Evolutionary conservation across 306 rosid genomes (phyloP).

Genomic region (Lathyrus sativus): DNA sequence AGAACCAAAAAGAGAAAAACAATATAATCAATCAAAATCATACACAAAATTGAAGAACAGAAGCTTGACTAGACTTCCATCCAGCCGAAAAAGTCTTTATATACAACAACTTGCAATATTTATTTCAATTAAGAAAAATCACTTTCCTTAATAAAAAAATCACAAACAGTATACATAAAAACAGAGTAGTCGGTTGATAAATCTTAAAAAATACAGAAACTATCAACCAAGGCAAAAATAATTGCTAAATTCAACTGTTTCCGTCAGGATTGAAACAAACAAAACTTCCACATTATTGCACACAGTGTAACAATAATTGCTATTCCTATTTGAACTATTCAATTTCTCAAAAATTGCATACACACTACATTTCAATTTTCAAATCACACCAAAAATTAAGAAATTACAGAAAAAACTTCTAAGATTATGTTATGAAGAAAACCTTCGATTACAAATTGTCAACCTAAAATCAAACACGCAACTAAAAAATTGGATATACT

Average conservation of each 20-base stretch:
- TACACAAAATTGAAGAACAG: constrained; percentile 29
- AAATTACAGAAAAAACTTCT: background rate
- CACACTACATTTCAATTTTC: constrained; percentile 5
- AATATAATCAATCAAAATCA: background rate
- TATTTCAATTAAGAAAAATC: constrained; percentile 9
- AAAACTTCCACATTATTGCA: constrained; percentile 21
- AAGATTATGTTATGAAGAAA: too few species aligned
- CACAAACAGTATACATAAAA: constrained; percentile 18
- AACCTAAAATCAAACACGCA: constrained; percentile 18
- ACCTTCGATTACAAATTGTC: background rate
- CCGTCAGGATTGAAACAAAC: constrained; percentile 25
- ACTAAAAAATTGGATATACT: constrained; percentile 9
- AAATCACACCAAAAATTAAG: background rate
- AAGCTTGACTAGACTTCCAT: constrained; percentile 18
- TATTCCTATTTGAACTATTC: constrained; percentile 25
- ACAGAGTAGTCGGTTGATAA: constrained; percentile 15
- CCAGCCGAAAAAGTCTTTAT: constrained; percentile 15
- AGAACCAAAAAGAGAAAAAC: constrained; percentile 17
- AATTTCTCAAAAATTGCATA: constrained; percentile 5
- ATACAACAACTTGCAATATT: constrained; percentile 15
- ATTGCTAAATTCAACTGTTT: background rate
- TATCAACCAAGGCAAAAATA: background rate
- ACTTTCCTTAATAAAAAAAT: constrained; percentile 9
- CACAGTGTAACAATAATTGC: constrained; percentile 22
- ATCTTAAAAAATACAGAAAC: constrained; percentile 23